A percentile compares a stretch with the other conserved stretches of the same genome.
phyloP scores from a whole-genome alignment of 2,329 filamentous ascomycete genomes.

The Podosphaera aphanis region DNA sequence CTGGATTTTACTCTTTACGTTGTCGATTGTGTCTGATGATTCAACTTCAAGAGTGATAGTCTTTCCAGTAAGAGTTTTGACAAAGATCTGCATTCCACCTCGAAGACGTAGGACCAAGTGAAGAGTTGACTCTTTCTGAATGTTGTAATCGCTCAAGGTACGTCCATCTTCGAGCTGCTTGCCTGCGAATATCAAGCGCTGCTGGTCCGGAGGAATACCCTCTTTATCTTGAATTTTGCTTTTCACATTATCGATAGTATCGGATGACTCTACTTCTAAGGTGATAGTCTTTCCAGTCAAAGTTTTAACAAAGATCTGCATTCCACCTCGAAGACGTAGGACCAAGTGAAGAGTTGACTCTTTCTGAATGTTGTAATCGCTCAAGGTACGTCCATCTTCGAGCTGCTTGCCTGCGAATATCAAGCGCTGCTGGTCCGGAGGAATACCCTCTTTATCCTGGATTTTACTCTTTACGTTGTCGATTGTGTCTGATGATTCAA shows the following conservation, averaged over 20 bases:
- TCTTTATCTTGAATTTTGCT: slow-evolving; percentile 51
- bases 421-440: slow-evolving; percentile 78
- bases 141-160: slow-evolving; percentile 72
- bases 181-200: slow-evolving; percentile 46
- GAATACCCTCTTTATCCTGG: slow-evolving; percentile 80
- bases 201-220: slow-evolving; percentile 46
- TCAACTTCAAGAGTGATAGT: no score
- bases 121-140: slow-evolving; percentile 55
- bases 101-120: slow-evolving; percentile 48
- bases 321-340: slow-evolving; percentile 59
- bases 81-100: no score
- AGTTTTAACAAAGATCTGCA: slow-evolving; percentile 40
- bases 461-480: slow-evolving; percentile 93
- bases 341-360: slow-evolving; percentile 65
- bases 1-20: no score
- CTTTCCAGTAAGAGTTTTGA: no score
- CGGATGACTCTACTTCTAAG: slow-evolving; percentile 41
- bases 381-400: slow-evolving; percentile 73
- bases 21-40: no score
- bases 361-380: slow-evolving; percentile 95
- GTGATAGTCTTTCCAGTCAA: slow-evolving; percentile 26
- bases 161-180: slow-evolving; percentile 55
- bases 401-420: slow-evolving; percentile 90
- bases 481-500: no score
- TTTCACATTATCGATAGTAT: slow-evolving; percentile 51